Base-by-base conservation (phyloP, 1,284 basidiomycete genomes). In the Trametes versicolor region DNA sequence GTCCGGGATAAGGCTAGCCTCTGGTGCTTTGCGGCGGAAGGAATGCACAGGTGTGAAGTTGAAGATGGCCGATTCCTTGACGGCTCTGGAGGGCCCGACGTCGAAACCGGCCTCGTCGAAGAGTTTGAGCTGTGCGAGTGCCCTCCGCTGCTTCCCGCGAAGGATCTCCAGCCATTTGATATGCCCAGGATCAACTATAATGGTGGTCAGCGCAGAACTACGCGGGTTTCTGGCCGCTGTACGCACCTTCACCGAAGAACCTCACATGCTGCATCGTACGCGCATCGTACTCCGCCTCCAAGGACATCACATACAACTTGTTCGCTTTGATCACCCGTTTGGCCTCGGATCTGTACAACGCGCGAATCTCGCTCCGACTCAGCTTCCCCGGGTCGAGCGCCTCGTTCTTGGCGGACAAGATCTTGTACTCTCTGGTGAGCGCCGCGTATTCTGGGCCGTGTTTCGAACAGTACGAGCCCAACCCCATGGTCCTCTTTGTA, bases 211-310 rank as follows among this genome's bases (percentile, higher is more conserved):
- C 3, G 12, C 13, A 17, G 13, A 29, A n/a, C 19, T 21, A 48
- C 7, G 23, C 15, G 25, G 9, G n/a, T n/a, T n/a, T n/a, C n/a
- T n/a, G n/a, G 13, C 7, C 12, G 7, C 7, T 9, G 10, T 12
- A 53, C 21, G 21, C 25, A 55, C 53, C 17, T 55, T 41, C 9
- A 7, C 37, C 53, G 25, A 55, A 55, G 53, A 55, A 55, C 37
- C 25, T 37, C 17, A 29, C 2, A 29, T 55, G 53, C 25, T 55
- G 53, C 5, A 15, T 27, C 13, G 21, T 43, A 15, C 53, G 21
- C 37, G 39, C 10, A n/a, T 12, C 39, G 4, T 19, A 27, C 23
- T 55, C 53, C 7, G 29, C 29, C 29, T 32, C 29, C 29, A 32
- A 32, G 29, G 29, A 32, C 4, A 32, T 8, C 29, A 32, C 4